Evolutionary conservation across 176 grass and related monocot genomes (phyloP).

Genomic region (Avena insularis): DNA sequence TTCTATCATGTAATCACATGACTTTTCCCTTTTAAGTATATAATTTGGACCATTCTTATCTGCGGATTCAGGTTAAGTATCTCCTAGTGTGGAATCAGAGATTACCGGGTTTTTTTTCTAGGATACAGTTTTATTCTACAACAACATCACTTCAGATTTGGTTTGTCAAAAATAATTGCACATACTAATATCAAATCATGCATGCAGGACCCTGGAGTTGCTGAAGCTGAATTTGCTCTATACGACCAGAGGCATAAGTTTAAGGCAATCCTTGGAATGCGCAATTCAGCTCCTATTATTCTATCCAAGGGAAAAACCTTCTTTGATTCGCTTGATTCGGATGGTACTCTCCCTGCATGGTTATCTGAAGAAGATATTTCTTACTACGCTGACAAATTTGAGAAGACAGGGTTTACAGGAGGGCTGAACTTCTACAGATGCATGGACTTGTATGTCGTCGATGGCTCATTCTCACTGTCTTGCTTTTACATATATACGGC

Average conservation of each 20-base stretch:
- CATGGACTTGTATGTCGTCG: constrained; percentile 69
- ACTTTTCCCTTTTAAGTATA: background rate
- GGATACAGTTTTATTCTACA: background rate
- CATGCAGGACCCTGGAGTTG: constrained; percentile 68
- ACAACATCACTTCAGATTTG: constrained; percentile 5
- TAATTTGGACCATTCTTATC: background rate
- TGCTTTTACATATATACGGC: constrained; percentile 24
- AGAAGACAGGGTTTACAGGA: constrained; percentile 84
- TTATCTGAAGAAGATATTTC: constrained; percentile 83
- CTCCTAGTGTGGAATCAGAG: background rate
- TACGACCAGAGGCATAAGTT: constrained; percentile 43
- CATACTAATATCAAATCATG: constrained; percentile 25
- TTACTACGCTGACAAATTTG: constrained; percentile 76
- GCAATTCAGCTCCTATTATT: constrained; percentile 64
- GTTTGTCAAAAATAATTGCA: background rate
- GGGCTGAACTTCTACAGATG: constrained; percentile 93
- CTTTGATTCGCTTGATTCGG: constrained; percentile 64
- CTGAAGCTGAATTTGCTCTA: constrained; percentile 75
- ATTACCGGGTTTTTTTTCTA: background rate
- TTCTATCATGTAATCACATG: background rate
- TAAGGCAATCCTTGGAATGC: constrained; percentile 67
- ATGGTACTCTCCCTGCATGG: constrained; percentile 72
- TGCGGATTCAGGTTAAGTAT: background rate
- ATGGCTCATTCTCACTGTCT: background rate
- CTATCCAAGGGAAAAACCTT: constrained; percentile 76